Base-by-base conservation (phyloP, 106 monocot genomes). In the Allium fistulosum region DNA sequence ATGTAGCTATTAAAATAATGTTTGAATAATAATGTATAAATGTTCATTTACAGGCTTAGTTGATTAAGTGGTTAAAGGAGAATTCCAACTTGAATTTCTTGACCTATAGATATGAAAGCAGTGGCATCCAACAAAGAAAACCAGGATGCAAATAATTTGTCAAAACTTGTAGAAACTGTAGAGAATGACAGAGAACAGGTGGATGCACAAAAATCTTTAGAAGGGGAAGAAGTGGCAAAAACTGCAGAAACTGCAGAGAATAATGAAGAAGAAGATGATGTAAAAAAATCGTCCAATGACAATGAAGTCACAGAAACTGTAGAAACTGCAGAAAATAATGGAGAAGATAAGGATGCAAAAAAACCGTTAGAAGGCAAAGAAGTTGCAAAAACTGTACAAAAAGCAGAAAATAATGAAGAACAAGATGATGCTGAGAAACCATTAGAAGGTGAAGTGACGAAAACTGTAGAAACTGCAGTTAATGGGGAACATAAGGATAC, bases 101-200 rank as follows among this genome's bases (percentile, higher is more conserved):
- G 11, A 51, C 52, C 53, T 53, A 69, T 56, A 57, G 68, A 57
- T 46, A 56, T 56, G 46, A 69, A 57, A 7, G 15, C 37, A 9
- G 68, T 51, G n/a, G 7, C 15, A 16, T 46, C 37, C 8, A 14
- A 50, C 9, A 69, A 55, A 37, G 67, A 52, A 6, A 27, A 14
- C 9, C 10, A 53, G 12, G 46, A 18, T 16, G 53, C 68, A 4
- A 67, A 67, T 56, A 46, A 45, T 55, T 17, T 28, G 5, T 37
- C 37, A 37, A 37, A 37, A 45, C 59, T 17, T 6, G 48, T 48
- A 7, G 47, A 22, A 58, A 45, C 37, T 37, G 37, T 4, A 37
- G 37, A 37, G 22, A 22, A 22, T 22, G 22, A 22, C 22, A 22
- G 22, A 22, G 22, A 22, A 22, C 22, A 22, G 37, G 37, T 37